Evolutionary conservation across 306 rosid genomes (phyloP).

Genomic region (Rosa persica): DNA sequence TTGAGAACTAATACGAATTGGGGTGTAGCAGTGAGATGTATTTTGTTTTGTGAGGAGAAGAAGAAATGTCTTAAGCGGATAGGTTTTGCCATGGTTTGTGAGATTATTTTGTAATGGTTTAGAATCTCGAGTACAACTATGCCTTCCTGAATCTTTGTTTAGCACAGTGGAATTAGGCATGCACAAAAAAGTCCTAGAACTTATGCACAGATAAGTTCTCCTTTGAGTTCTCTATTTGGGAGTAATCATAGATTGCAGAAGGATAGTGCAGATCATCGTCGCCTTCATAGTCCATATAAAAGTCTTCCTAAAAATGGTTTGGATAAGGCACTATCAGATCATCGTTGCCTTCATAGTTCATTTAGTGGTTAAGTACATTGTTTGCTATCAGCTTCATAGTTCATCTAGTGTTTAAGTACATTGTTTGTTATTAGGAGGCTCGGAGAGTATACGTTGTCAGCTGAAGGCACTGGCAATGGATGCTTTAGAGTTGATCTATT

Average conservation of each 20-base stretch:
- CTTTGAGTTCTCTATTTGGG: slow-evolving; percentile 82
- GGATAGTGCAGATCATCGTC: slow-evolving; percentile 81
- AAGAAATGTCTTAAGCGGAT: slow-evolving; percentile 51
- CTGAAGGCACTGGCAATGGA: slow-evolving; percentile 79
- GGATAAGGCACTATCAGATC: too few species aligned
- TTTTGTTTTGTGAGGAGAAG: slow-evolving; percentile 36
- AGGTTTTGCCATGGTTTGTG: slow-evolving; percentile 68
- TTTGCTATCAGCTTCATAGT: too few species aligned
- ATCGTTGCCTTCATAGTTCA: slow-evolving; percentile 80
- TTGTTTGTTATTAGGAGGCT: slow-evolving; percentile 91
- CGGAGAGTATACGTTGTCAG: slow-evolving; percentile 84
- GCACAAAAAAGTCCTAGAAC: slow-evolving; percentile 86
- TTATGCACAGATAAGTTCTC: slow-evolving; percentile 85
- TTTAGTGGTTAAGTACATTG: slow-evolving; percentile 84
- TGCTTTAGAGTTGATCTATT: slow-evolving; percentile 92
- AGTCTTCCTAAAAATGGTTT: slow-evolving; percentile 52
- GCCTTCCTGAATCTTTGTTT: too few species aligned
- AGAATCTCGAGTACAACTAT: slow-evolving; percentile 24
- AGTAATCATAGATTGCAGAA: slow-evolving; percentile 87
- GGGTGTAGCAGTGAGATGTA: slow-evolving; percentile 9
- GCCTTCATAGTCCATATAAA: slow-evolving; percentile 84
- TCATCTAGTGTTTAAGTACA: slow-evolving; percentile 87
- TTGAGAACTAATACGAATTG: slow-evolving; percentile 43
- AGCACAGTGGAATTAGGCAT: slow-evolving; percentile 24
- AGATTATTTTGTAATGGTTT: slow-evolving; percentile 54